Evolutionary conservation across 306 rosid species (phyloP).

Genomic region (Amphicarpaea edgeworthii): DNA sequence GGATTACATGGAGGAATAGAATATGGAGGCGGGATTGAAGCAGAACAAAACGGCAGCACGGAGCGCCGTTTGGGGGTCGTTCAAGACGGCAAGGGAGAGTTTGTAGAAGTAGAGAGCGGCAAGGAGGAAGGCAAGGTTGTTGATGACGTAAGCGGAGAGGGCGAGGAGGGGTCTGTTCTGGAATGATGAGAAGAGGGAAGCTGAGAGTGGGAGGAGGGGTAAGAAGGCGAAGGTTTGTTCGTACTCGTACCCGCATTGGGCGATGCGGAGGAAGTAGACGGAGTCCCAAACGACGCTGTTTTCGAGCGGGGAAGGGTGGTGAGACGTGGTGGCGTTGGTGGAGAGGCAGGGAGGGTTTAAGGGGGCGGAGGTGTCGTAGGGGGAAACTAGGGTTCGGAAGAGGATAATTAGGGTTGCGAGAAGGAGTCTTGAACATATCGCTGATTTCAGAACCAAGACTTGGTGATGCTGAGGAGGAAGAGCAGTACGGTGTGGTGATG

Average conservation of each 20-base stretch:
- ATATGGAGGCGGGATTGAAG: constrained; percentile 93
- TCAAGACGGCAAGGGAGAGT: constrained; percentile 72
- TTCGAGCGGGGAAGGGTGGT: constrained; percentile 58
- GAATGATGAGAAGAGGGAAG: constrained; percentile 45
- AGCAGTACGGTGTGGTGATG: background rate
- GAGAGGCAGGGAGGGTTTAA: constrained; percentile 65
- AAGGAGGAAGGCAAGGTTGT: constrained; percentile 71
- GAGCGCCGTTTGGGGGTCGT: constrained; percentile 66
- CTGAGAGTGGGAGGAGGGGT: constrained; percentile 78
- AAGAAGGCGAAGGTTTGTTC: constrained; percentile 90
- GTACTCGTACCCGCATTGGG: constrained; percentile 91
- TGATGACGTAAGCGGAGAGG: constrained; percentile 70
- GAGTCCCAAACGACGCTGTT: constrained; percentile 89
- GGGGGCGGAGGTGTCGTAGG: constrained; percentile 90
- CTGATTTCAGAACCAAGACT: constrained; percentile 58
- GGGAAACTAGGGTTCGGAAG: constrained; percentile 64
- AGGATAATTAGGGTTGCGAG: constrained; percentile 59
- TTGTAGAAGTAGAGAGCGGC: constrained; percentile 76
- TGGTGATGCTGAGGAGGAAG: background rate
- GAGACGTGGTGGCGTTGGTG: background rate
- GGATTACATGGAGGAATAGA: constrained; percentile 77
- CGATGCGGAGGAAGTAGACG: constrained; percentile 72
- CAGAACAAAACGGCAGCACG: constrained; percentile 90
- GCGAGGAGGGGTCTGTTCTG: constrained; percentile 59
- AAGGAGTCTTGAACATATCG: constrained; percentile 66